Evolutionary conservation across 495 filamentous ascomycete genomes (phyloP), one percentile per base, ranked within the genome.

Genomic region (Immersiella caudata): DNA sequence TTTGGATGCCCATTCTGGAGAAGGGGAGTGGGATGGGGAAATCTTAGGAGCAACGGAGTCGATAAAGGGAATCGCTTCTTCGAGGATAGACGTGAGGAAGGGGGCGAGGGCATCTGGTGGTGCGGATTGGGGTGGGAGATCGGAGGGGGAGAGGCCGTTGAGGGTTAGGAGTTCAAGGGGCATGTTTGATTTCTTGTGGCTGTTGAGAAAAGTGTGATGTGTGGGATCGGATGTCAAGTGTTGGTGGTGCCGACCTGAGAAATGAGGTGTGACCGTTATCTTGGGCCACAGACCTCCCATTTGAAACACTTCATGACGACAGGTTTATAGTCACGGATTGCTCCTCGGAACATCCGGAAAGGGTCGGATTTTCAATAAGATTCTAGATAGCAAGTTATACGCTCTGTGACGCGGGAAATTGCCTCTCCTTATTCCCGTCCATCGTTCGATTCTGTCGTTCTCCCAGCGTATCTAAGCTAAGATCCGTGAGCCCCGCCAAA

Each of bases 61-160:
- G 68, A 88, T 79, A 70, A 90, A 86, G 8, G 81, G 78, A 6
- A 85, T 74, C 55, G 87, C 84, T 79, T 91, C 87, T 36, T 73
- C 66, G 9, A 91, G 78, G 24, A 84, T 78, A 11, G 78, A 66
- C 11, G 60, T 65, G 51, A 84, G 69, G 63, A 85, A 75, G 0
- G 78, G 75, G 29, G 70, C 71, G 1, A 85, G 71, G 27, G 74
- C 75, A 18, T 74, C 73, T 6, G 62, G 22, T 14, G 70, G 55
- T 6, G 76, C 75, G 25, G 63, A 64, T 6, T 70, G 62, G 0
- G 72, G 21, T 1, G 83, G 83, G 1, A 83, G 80, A 35, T 82
- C 76, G 21, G 70, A 62, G 1, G 76, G 70, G 9, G 67, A 68
- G 21, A 84, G 71, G 40, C 83, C 82, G 70, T 79, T 71, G 29